Percentiles rank a stretch among this genome's conserved stretches.
These are phyloP conservation scores for Auricularia heimuer DNA, from an alignment of 768 basidiomycete genomes.

Conservation along the genomic window DNA sequence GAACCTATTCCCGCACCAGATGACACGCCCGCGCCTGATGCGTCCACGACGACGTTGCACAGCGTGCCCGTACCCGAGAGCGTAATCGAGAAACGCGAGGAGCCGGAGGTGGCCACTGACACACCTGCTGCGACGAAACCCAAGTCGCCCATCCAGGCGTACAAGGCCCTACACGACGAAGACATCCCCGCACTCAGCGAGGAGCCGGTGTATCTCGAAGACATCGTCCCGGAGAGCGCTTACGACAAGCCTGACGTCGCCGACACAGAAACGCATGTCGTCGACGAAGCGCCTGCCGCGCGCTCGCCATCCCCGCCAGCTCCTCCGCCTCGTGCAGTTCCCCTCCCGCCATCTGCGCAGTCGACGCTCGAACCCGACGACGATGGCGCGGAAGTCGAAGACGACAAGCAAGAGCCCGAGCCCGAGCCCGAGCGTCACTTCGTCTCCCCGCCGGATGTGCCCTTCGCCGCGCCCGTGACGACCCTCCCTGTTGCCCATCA, in stretches of 20 bases:
- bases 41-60: background rate
- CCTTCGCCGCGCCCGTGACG: too few species aligned
- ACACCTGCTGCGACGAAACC: too few species aligned
- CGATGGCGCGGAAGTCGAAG: too few species aligned
- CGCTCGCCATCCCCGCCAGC: too few species aligned
- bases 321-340: too few species aligned
- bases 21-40: background rate
- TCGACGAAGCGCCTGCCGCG: background rate
- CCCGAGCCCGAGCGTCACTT: conserved; percentile 6
- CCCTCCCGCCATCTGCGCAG: too few species aligned
- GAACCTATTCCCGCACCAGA: background rate
- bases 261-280: background rate
- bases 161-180: background rate
- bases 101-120: too few species aligned
- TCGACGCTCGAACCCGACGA: too few species aligned
- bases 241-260: background rate
- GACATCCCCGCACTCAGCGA: background rate
- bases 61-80: background rate
- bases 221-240: background rate
- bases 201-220: conserved; percentile 1
- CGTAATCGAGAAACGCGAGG: background rate
- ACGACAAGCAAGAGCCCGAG: background rate
- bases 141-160: background rate
- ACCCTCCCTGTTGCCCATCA: too few species aligned
- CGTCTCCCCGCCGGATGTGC: too few species aligned